Base-by-base conservation (phyloP, 2,329 filamentous ascomycete species). In the Hypoxylon sp. region DNA sequence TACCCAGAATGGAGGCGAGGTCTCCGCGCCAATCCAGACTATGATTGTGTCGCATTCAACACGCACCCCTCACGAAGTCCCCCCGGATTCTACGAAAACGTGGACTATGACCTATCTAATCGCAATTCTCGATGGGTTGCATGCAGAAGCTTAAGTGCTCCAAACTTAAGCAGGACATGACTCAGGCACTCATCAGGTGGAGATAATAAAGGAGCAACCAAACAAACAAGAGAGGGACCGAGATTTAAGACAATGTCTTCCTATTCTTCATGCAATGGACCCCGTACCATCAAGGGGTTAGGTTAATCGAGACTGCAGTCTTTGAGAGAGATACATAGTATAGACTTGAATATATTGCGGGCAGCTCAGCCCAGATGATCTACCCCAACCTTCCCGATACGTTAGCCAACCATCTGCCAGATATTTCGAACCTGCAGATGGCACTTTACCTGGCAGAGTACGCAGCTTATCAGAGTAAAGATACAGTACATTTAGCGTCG, bases 71-170 rank as follows among this genome's bases (percentile, higher is more conserved):
- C 66, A 67, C 64, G 68, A 62, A 61, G 49, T 58, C 48, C 11
- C 46, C 54, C 58, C 65, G 66, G 64, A 48, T 44, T 66, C 22
- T 33, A 60, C 59, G 58, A 67, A 62, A 69, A 67, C 57, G 57
- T 69, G 61, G 57, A 25, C 40, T 60, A 37, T 46, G 48, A n/a
- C 61, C 54, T 63, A 65, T 68, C 60, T 62, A 69, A 54, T 37
- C 37, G n/a, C 64, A 53, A 58, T 25, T 31, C 30, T 59, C 54
- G 40, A 68, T 63, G 64, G 61, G 71, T 70, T 69, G 35, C 69
- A 71, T 70, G 69, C 69, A 72, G 64, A 73, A 72, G 69, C 69
- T 73, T 72, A 69, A 68, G 66, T 61, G 33, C 53, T 49, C 53
- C 56, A 55, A 68, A 63, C 58, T 54, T 13, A 66, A 60, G 63